These are phyloP conservation scores for Begonia peltatifolia DNA, from an alignment of 306 rosid genomes.

Conservation along the genomic window DNA sequence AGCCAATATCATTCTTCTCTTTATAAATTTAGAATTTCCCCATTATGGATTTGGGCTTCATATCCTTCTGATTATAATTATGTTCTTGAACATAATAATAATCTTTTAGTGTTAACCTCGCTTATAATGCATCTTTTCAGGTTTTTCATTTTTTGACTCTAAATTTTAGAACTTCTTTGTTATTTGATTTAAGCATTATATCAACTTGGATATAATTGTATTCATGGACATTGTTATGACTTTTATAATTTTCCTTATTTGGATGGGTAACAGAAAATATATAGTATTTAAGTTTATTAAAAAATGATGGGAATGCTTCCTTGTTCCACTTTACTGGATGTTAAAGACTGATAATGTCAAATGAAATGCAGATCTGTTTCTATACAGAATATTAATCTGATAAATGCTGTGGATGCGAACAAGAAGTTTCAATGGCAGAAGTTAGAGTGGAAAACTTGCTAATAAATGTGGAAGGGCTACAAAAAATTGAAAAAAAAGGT, in stretches of 20 bases:
- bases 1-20: no score
- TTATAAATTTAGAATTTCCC: no score
- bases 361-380: conserved; percentile 34
- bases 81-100: no score
- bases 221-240: neutral
- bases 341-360: conserved; percentile 52
- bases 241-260: neutral
- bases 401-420: conserved; percentile 28
- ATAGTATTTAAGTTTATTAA: conserved; percentile 16
- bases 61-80: no score
- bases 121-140: no score
- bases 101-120: no score
- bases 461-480: conserved; percentile 25
- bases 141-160: no score
- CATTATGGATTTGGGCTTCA: no score
- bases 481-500: conserved; percentile 21
- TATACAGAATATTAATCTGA: conserved; percentile 28
- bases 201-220: neutral
- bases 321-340: conserved; percentile 54
- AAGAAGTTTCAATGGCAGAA: conserved; percentile 23
- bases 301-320: conserved; percentile 79
- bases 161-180: no score
- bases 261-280: neutral
- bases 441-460: conserved; percentile 20
- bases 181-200: no score